These are phyloP conservation scores for Jacaranda mimosifolia DNA, from an alignment of 257 asterid species.

Conservation along the genomic window DNA sequence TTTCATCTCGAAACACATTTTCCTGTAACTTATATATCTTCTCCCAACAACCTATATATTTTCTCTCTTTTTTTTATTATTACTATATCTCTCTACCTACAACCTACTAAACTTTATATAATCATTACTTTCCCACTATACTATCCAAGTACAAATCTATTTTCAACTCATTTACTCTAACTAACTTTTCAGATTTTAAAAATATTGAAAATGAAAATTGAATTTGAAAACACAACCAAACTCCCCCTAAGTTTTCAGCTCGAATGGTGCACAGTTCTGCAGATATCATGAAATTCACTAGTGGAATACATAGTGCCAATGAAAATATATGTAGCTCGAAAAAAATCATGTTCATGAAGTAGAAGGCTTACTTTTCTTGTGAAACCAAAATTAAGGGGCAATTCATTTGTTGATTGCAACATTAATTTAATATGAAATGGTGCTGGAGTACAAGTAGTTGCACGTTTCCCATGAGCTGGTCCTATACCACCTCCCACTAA, in stretches of 20 bases:
- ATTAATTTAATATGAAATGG: slow-evolving; percentile 86
- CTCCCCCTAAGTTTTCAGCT: slow-evolving; percentile 1
- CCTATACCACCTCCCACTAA: slow-evolving; percentile 99
- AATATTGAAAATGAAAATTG: too few species aligned
- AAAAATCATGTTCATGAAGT: slow-evolving; percentile 20
- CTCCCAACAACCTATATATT: too few species aligned
- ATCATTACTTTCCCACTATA: too few species aligned
- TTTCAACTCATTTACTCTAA: too few species aligned
- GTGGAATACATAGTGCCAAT: background rate
- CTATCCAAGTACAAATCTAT: too few species aligned
- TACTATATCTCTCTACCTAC: too few species aligned
- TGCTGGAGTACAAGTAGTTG: slow-evolving; percentile 97
- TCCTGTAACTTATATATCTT: too few species aligned
- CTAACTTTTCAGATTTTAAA: too few species aligned
- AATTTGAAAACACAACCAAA: too few species aligned
- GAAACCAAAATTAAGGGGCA: slow-evolving; percentile 97
- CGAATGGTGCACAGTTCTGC: slow-evolving; percentile 16
- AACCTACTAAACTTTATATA: too few species aligned
- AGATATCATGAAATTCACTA: slow-evolving; percentile 6
- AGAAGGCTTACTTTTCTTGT: slow-evolving; percentile 81
- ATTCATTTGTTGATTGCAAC: slow-evolving; percentile 91
- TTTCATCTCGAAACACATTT: too few species aligned
- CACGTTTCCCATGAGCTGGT: slow-evolving; percentile 96
- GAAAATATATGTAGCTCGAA: slow-evolving; percentile 14
- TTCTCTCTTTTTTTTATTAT: too few species aligned